Evolutionary conservation across 2,329 filamentous ascomycete genomes (phyloP), one percentile per base, ranked within the genome.

Genomic region (Neonectria magnoliae): DNA sequence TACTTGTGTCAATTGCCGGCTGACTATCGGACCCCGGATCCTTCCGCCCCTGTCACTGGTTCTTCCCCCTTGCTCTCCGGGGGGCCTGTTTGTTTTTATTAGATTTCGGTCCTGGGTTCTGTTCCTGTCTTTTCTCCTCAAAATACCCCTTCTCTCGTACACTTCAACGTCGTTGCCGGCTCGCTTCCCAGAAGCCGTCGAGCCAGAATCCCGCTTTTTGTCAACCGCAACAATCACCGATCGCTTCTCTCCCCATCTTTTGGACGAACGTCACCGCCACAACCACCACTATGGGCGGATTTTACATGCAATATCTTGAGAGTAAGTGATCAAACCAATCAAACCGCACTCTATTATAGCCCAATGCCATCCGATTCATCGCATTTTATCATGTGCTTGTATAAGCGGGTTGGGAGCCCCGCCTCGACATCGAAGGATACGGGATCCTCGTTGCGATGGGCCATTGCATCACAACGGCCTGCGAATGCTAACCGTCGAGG

Each of bases 231-330:
- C 57, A 51, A 55, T 53, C 51, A 57, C 62, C 64, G 48, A 56
- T 42, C 57, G 64, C 60, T 60, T 59, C 54, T 50, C 33, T 58
- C 47, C 33, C 56, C 47, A 48, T 54, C 71, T 57, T 20, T 76
- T 76, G 75, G 73, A 69, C 70, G 18, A 65, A 50, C 63, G 25
- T 36, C 60, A 64, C 29, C 65, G 62, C 25, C 64, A 65, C 51
- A 62, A 71, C 68, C 66, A 71, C 60, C 77, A 85, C 72, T 68
- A 90, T 90, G 88, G 84, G 83, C 73, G 88, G 88, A 69, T 90
- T 90, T 76, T 90, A 90, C 76, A 90, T 90, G 85, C 89, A 91
- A 75, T 92, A 92, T 78, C 83, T 92, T 70, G 88, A 91, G 77
- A 91, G 90, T 92, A 90, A 88, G 90, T 91, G 55, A 45, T 65